These are phyloP conservation scores for Fusarium brachygibbosum DNA, from an alignment of 2,329 filamentous ascomycete species.

Conservation along the genomic window DNA sequence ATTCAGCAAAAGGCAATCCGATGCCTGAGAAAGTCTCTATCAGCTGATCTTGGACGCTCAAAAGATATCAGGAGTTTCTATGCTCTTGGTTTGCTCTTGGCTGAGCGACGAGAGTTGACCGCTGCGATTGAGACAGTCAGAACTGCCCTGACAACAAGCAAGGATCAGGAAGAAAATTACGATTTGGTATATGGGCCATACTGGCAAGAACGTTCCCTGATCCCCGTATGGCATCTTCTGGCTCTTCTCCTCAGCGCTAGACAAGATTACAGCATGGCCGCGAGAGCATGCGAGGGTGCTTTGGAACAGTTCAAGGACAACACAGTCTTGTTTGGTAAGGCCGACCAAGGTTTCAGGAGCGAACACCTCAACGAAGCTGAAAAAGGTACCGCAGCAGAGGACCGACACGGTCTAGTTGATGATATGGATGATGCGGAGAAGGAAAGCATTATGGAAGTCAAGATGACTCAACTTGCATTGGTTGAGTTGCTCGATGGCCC, in stretches of 20 bases:
- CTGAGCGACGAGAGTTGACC: slow-evolving; percentile 85
- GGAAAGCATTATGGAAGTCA: slow-evolving; percentile 89
- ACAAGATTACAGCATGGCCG: slow-evolving; percentile 85
- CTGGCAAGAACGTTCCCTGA: slow-evolving; percentile 74
- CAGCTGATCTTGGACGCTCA: slow-evolving; percentile 73
- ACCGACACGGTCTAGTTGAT: slow-evolving; percentile 71
- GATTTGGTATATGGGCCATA: slow-evolving; percentile 62
- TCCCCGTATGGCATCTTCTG: slow-evolving; percentile 93
- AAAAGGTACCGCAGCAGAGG: slow-evolving; percentile 42
- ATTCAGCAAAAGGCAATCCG: slow-evolving; percentile 83
- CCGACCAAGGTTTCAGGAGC: slow-evolving; percentile 70
- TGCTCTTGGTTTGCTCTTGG: slow-evolving; percentile 84
- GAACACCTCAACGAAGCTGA: slow-evolving; percentile 75
- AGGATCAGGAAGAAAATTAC: slow-evolving; percentile 60
- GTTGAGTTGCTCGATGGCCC: slow-evolving; percentile 87
- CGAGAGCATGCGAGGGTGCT: slow-evolving; percentile 87
- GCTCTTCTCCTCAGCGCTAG: slow-evolving; percentile 87
- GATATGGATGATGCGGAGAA: slow-evolving; percentile 88
- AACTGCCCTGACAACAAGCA: slow-evolving; percentile 75
- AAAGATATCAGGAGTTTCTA: slow-evolving; percentile 83
- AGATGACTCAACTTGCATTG: slow-evolving; percentile 92
- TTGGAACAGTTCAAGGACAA: slow-evolving; percentile 89
- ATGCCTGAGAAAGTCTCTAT: slow-evolving; percentile 79
- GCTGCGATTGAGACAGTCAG: slow-evolving; percentile 87
- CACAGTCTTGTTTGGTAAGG: slow-evolving; percentile 75